These are phyloP conservation scores for Epichloe coenophiala DNA, from an alignment of 2,329 filamentous ascomycete species.

Conservation along the genomic window DNA sequence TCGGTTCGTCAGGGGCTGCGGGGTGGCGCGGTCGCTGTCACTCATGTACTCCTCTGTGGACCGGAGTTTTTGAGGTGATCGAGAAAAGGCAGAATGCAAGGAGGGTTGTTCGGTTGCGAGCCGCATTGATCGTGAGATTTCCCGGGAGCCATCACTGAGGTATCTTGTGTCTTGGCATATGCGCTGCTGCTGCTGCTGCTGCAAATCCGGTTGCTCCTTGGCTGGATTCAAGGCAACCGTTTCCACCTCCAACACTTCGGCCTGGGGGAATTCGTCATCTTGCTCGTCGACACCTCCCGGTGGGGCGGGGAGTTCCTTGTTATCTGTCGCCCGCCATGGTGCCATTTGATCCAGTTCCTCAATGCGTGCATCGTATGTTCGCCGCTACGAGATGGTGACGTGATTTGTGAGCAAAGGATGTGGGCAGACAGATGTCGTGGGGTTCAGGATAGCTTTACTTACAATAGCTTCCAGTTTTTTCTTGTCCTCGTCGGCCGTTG, in stretches of 20 bases:
- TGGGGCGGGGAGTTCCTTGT: conserved; percentile 64
- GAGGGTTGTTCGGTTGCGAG: conserved; percentile 12
- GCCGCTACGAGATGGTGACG: conserved; percentile 39
- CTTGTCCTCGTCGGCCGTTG: conserved; percentile 72
- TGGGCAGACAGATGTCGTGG: not conserved
- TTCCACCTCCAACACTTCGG: not conserved
- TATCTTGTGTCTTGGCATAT: conserved; percentile 11
- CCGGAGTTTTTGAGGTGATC: conserved; percentile 24
- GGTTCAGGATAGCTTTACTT: conserved; percentile 28
- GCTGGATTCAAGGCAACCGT: conserved; percentile 24
- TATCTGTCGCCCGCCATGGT: conserved; percentile 37
- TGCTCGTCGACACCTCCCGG: conserved; percentile 39
- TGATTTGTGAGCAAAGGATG: not conserved
- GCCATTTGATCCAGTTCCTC: conserved; percentile 68
- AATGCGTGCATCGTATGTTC: conserved; percentile 83
- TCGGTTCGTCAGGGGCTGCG: conserved; percentile 56
- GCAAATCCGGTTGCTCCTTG: conserved; percentile 11
- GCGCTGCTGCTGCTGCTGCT: conserved; percentile 6
- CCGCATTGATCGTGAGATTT: conserved; percentile 10
- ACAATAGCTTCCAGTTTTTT: conserved; percentile 89
- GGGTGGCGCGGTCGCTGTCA: conserved; percentile 50
- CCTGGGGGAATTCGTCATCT: conserved; percentile 3
- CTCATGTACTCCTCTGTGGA: conserved; percentile 25
- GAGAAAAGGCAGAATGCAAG: conserved; percentile 41
- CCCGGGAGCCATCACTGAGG: conserved; percentile 11